phyloP scores from a whole-genome alignment of 2,329 filamentous ascomycete species.

The Fusarium sp. region DNA sequence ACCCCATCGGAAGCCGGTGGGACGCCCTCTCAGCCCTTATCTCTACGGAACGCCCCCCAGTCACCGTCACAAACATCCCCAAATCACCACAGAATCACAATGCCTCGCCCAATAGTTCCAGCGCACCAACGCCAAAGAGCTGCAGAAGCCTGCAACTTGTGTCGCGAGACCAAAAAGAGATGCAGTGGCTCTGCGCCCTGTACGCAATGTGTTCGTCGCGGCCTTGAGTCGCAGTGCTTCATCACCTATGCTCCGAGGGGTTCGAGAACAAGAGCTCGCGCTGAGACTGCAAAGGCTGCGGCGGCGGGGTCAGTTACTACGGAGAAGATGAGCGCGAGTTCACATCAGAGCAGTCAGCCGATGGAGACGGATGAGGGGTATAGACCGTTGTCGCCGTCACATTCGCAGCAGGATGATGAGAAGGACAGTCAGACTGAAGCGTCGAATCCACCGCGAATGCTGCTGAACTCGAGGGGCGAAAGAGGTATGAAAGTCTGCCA shows the following conservation, averaged over 20 bases:
- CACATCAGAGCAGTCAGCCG: background rate
- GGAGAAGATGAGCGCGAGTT: background rate
- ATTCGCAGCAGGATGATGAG: slow-evolving; percentile 40
- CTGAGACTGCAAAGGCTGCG: slow-evolving; percentile 21
- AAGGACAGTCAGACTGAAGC: slow-evolving; percentile 24
- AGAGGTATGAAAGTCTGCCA: slow-evolving; percentile 48
- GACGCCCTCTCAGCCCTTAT: background rate
- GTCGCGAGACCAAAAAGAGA: slow-evolving; percentile 60
- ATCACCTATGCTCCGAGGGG: slow-evolving; percentile 47
- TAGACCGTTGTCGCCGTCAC: slow-evolving; percentile 44
- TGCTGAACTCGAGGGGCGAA: slow-evolving; percentile 62
- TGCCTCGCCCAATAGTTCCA: slow-evolving; percentile 62
- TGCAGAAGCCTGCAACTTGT: slow-evolving; percentile 58
- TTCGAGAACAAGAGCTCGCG: slow-evolving; percentile 30
- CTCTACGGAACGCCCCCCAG: background rate
- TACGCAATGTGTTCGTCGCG: slow-evolving; percentile 55
- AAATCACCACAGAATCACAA: slow-evolving; percentile 34
- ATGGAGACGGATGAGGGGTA: slow-evolving; percentile 28
- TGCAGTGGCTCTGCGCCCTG: slow-evolving; percentile 60
- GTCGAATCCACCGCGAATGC: slow-evolving; percentile 51
- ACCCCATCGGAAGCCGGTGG: slow-evolving; percentile 3
- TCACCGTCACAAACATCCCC: background rate
- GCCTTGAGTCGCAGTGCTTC: slow-evolving; percentile 50
- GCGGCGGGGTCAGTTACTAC: background rate
- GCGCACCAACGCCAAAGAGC: slow-evolving; percentile 59